Evolutionary conservation across 2,329 filamentous ascomycete genomes (phyloP), one percentile per base, ranked within the genome.

Genomic region (Beauveria australis): DNA sequence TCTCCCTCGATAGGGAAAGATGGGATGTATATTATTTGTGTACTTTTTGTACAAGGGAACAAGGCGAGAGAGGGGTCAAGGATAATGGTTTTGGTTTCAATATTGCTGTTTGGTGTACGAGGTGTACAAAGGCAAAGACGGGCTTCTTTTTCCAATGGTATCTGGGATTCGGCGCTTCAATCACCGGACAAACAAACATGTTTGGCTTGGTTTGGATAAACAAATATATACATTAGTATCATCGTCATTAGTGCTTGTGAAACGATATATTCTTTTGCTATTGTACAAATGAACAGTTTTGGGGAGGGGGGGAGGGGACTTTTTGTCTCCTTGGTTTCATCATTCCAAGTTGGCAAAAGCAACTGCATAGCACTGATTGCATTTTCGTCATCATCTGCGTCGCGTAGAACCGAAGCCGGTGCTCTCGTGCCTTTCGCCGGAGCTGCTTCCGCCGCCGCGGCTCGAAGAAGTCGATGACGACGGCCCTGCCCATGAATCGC

Each of bases 331-430:
- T 37, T 14, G 33, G 33, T 37, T 37, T 10, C 12, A 6, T 37
- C 12, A 6, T 37, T 14, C 12, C 5, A 14, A 37, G 33, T 16
- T 37, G 6, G 5, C 12, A 37, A 16, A 37, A 37, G 33, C 33
- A 33, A 14, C 12, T 14, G 5, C 1, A 37, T 16, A 37, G 5
- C 5, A 37, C 33, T 37, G 33, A 2, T 14, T 14, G 33, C 33
- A 37, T 37, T 16, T 5, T 37, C 3, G 12, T 19, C 26, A 24
- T 62, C 67, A 87, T 66, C 84, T 78, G 61, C 85, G 78, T 61
- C 77, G 82, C 0, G 88, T 91, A 9, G 85, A 87, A 9, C 88
- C 88, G 68, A 89, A 91, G 0, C 88, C 88, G 0, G 88, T 91
- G 66, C 86, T 89, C 66, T 88, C 82, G 66, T 88, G 80, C 58